A percentile compares a stretch with the other conserved stretches of the same genome.
phyloP scores from a whole-genome alignment of 495 filamentous ascomycete genomes.

The Penicillium manginii region DNA sequence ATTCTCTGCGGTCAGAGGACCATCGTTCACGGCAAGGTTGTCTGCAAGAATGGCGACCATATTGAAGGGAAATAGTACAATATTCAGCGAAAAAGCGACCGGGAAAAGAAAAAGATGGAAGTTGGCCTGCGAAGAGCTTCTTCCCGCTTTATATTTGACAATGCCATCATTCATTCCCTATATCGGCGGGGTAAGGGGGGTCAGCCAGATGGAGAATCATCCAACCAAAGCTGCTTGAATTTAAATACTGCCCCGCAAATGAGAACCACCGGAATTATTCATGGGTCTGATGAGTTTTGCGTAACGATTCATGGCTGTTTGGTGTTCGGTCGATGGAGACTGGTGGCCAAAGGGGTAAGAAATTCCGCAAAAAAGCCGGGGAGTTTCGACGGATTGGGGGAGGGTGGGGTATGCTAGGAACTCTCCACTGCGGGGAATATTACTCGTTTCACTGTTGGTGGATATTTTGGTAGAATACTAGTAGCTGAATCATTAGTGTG shows the following conservation, averaged over 20 bases:
- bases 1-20: constrained; percentile 51
- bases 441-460: constrained; percentile 7
- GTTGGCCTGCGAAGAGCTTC: neutral
- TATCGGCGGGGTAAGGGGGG: constrained; percentile 15
- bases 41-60: constrained; percentile 39
- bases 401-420: neutral
- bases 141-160: constrained; percentile 9
- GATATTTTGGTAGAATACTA: neutral
- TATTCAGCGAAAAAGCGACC: neutral
- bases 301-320: constrained; percentile 12
- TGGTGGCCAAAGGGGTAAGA: constrained; percentile 16
- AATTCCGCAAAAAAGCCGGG: constrained; percentile 13
- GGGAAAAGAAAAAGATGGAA: neutral
- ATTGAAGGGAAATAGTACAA: constrained; percentile 2
- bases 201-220: constrained; percentile 3
- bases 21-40: constrained; percentile 54
- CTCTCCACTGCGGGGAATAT: constrained; percentile 14
- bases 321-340: constrained; percentile 5
- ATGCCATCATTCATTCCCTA: neutral
- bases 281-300: neutral
- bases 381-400: neutral
- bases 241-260: constrained; percentile 15
- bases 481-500: neutral
- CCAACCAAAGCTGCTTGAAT: constrained; percentile 21
- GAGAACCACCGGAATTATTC: constrained; percentile 6